A percentile compares a stretch with the other conserved stretches of the same genome.
Conservation (phyloP, 2,329 filamentous ascomycete genomes). For the Penicillium polonicum region DNA sequence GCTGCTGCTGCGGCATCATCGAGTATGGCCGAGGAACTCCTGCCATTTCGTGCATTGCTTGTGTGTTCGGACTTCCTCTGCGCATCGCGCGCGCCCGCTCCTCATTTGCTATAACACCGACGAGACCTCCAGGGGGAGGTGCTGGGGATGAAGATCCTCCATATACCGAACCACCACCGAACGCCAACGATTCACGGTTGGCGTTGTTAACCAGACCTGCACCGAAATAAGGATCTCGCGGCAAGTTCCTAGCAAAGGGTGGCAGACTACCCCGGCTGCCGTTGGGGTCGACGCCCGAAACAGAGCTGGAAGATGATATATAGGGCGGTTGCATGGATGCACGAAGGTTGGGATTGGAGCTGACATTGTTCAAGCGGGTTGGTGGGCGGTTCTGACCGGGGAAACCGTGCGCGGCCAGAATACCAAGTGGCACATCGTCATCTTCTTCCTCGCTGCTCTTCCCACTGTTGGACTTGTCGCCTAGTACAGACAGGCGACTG, state of each 20-base stretch:
- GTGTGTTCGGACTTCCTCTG: constrained; percentile 72
- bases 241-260: constrained; percentile 77
- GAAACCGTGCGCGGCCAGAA: constrained; percentile 85
- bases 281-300: constrained; percentile 52
- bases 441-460: constrained; percentile 64
- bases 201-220: constrained; percentile 71
- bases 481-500: constrained; percentile 38
- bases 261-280: constrained; percentile 60
- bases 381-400: constrained; percentile 75
- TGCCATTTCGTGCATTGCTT: constrained; percentile 45
- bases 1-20: constrained; percentile 31
- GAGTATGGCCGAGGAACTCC: constrained; percentile 41
- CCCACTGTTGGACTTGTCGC: constrained; percentile 39
- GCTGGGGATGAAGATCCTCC: constrained; percentile 41
- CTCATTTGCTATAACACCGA: constrained; percentile 84
- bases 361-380: constrained; percentile 61
- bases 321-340: constrained; percentile 51
- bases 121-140: constrained; percentile 70
- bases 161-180: constrained; percentile 57
- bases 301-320: constrained; percentile 56
- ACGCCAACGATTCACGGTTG: constrained; percentile 71
- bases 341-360: constrained; percentile 71
- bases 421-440: constrained; percentile 82
- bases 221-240: constrained; percentile 80
- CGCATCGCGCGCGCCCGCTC: constrained; percentile 76